Evolutionary conservation across 202 grass and related monocot genomes (phyloP), one percentile per base, ranked within the genome.

Genomic region (Setaria italica): DNA sequence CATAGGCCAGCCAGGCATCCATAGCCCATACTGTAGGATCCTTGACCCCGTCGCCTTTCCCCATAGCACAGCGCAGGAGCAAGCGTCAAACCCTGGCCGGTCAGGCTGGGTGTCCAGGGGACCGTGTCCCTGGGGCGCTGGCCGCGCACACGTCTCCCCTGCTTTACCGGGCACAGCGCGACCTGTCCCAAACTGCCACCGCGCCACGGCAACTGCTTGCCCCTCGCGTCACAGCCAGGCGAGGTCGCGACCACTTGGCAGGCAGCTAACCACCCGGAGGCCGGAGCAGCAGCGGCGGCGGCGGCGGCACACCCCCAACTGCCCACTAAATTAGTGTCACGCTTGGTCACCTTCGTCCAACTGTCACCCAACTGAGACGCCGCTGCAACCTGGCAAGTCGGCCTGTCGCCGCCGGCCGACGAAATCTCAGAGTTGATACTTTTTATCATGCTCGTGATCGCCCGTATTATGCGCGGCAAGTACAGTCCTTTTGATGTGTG

Each of bases 181-280:
- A 59, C 77, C 65, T 67, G 85, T 46, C 65, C 71, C 77, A 13
- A 85, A 73, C 77, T 82, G 81, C 89, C 84, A 11, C 88, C 82
- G 2, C 51, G 76, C 70, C 78, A 70, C 76, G 68, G 83, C 78
- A 62, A 8, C 16, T 13, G 3, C 25, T 25, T 25, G 25, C 25
- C 25, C 25, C 25, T 25, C 25, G 25, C 16, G 7, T 63, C 62
- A 20, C 67, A 19, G 3, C 43, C 42, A 74, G 11, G 50, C 41
- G 13, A 62, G 19, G 47, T 77, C 70, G 76, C 77, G 17, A 1
- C 76, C 76, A 90, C 76, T 83, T 90, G 77, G 45, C 69, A 53
- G 70, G 34, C 75, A 70, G 45, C 6, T 66, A 80, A 49, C 65
- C 49, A 70, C 48, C 64, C 64, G 16, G 45, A 3, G 33, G 14